Conservation (phyloP, 352 stramenopile species). For the Hyaloperonospora arabidopsidis region DNA sequence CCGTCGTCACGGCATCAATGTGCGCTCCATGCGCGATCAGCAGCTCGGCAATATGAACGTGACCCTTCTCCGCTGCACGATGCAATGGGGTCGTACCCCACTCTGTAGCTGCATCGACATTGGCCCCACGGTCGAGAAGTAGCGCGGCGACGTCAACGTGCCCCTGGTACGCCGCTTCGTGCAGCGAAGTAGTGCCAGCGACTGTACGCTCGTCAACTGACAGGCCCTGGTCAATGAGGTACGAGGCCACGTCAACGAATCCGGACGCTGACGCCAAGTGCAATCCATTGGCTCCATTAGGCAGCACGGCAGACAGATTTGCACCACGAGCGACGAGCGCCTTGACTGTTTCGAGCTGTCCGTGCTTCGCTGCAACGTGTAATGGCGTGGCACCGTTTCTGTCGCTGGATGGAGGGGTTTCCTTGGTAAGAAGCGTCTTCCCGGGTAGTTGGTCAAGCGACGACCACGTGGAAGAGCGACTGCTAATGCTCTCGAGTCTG, state of each 20-base stretch:
- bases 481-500: conserved; percentile 8
- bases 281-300: conserved; percentile 35
- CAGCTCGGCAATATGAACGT: conserved; percentile 43
- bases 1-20: conserved; percentile 47
- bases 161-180: conserved; percentile 43
- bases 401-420: conserved; percentile 17
- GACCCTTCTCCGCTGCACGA: conserved; percentile 41
- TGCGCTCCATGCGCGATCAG: conserved; percentile 45
- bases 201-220: conserved; percentile 31
- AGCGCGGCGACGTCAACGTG: conserved; percentile 36
- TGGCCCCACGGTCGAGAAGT: conserved; percentile 32
- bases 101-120: conserved; percentile 45
- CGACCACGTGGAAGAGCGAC: conserved; percentile 23
- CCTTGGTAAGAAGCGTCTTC: conserved; percentile 18
- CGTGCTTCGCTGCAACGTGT: conserved; percentile 51
- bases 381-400: conserved; percentile 41
- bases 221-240: conserved; percentile 35
- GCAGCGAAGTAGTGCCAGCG: conserved; percentile 40
- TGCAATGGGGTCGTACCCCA: conserved; percentile 47
- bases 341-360: conserved; percentile 49
- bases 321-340: conserved; percentile 38
- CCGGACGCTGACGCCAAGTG: conserved; percentile 46
- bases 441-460: conserved; percentile 21
- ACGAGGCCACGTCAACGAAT: conserved; percentile 35
- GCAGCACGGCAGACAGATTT: conserved; percentile 36